phyloP scores from a whole-genome alignment of 768 basidiomycete genomes.

The Fistulinella prunicolor region DNA sequence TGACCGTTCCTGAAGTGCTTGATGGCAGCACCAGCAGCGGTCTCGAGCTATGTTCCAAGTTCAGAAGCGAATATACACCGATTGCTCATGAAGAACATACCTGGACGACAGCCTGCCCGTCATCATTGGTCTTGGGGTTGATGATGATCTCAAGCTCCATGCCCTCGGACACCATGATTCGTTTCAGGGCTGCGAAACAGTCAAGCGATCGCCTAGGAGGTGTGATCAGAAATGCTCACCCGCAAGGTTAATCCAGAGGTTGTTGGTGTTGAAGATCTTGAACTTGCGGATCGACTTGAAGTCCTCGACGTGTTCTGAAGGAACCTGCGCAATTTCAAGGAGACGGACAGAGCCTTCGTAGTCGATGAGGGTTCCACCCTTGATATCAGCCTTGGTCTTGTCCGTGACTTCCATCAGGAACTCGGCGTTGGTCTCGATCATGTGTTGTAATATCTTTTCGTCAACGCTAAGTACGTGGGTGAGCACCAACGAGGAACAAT shows the following conservation, averaged over 20 bases:
- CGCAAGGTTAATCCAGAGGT: constrained; percentile 55
- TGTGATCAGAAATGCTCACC: constrained; percentile 25
- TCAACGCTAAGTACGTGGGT: constrained; percentile 48
- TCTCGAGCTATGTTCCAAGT: constrained; percentile 50
- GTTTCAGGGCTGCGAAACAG: constrained; percentile 56
- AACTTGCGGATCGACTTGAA: constrained; percentile 77
- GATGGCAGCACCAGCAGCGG: constrained; percentile 73
- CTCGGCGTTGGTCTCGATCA: constrained; percentile 62
- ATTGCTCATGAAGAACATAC: constrained; percentile 20
- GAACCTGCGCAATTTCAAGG: constrained; percentile 77
- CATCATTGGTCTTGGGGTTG: constrained; percentile 67
- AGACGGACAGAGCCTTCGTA: constrained; percentile 65
- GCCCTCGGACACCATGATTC: constrained; percentile 62
- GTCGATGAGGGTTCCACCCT: constrained; percentile 68
- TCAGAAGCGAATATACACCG: background rate
- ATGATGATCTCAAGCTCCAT: constrained; percentile 81
- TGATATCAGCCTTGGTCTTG: constrained; percentile 81
- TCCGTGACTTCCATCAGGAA: constrained; percentile 78
- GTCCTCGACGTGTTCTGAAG: constrained; percentile 68
- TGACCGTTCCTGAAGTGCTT: constrained; percentile 66
- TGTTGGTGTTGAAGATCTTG: constrained; percentile 79
- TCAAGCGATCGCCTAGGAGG: constrained; percentile 1
- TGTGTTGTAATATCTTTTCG: constrained; percentile 62
- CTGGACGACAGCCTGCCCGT: constrained; percentile 70
- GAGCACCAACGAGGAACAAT: background rate